Base-by-base conservation (phyloP, 345 rosid genomes). In the Syzygium jambos region DNA sequence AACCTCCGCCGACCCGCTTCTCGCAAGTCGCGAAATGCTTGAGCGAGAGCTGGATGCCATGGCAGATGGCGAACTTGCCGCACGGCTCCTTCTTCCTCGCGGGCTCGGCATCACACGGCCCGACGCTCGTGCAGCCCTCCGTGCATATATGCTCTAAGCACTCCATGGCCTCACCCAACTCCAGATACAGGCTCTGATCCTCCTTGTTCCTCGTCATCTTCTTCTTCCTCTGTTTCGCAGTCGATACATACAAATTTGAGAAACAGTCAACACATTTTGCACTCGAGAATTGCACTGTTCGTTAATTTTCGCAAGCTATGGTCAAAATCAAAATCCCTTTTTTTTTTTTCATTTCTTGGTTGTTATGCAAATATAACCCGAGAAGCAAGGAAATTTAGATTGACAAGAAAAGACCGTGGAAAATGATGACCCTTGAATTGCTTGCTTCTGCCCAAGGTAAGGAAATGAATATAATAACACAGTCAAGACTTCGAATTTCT, bases 71-170 rank as follows among this genome's bases (percentile, higher is more conserved):
- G 91, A 93, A 95, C 55, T 94, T 95, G 87, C 89, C 85, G 85
- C 99, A 96, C 0, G 98, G 97, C 3, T 68, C 93, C 25, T 51
- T 91, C 30, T 84, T 85, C 85, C 61, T 86, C 41, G 43, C 49
- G 22, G 92, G 93, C 55, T 89, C 91, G 55, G 87, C 63, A 52
- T 93, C 96, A 30, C 86, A 68, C 11, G 98, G 99, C 23, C 95
- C 95, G 4, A 97, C 98, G 5, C 86, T 90, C 0, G 95, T 96
- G 91, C 99, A 97, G 14, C 99, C 99, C 87, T 97, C 94, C 0
- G 94, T 93, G 91, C 94, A 97, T 85, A 97, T 96, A 91, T 97
- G 99, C 88, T 96, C 95, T 86, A 97, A 65, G 89, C 99, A 95
- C 25, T 94, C 98, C 98, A 97, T 94, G 34, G 97, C 99, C 88